A percentile compares a stretch with the other conserved stretches of the same genome.
Evolutionary conservation across 305 asterid species (phyloP).

Genomic region (Rubia tinctorum): DNA sequence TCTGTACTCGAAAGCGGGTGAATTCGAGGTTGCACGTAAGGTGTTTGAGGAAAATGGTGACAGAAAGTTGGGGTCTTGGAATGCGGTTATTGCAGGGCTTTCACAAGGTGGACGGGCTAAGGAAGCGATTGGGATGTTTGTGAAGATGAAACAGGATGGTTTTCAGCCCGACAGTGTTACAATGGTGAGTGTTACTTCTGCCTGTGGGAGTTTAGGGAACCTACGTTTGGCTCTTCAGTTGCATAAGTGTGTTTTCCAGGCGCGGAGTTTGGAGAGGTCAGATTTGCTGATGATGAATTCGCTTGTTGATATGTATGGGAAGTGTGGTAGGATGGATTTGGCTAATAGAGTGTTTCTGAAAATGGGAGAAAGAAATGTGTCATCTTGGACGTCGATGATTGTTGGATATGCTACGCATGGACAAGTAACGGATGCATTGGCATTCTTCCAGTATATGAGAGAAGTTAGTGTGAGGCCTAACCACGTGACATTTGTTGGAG

Average conservation of each 20-base stretch:
- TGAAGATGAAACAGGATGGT: slow-evolving; percentile 52
- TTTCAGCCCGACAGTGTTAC: slow-evolving; percentile 70
- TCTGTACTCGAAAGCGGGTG: slow-evolving; percentile 45
- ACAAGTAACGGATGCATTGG: slow-evolving; percentile 49
- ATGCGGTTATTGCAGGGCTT: slow-evolving; percentile 70
- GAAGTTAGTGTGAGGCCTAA: slow-evolving; percentile 55
- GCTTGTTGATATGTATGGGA: slow-evolving; percentile 75
- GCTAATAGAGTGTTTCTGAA: slow-evolving; percentile 50
- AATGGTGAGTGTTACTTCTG: slow-evolving; percentile 74
- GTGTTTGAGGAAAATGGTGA: slow-evolving; percentile 59
- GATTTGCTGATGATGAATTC: slow-evolving; percentile 72
- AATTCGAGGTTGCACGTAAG: slow-evolving; percentile 43
- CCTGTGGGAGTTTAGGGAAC: slow-evolving; percentile 74
- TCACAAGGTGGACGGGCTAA: slow-evolving; percentile 67
- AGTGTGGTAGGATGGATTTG: slow-evolving; percentile 86
- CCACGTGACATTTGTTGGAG: slow-evolving; percentile 72
- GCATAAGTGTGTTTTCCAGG: slow-evolving; percentile 71
- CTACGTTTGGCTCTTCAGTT: slow-evolving; percentile 63
- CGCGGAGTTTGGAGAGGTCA: slow-evolving; percentile 29
- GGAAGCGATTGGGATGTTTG: slow-evolving; percentile 60
- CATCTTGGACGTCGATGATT: slow-evolving; percentile 87
- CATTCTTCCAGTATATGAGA: slow-evolving; percentile 51
- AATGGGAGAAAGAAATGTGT: slow-evolving; percentile 72
- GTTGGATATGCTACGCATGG: slow-evolving; percentile 83
- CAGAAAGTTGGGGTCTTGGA: slow-evolving; percentile 83